Evolutionary conservation across 805 yeast genomes (phyloP), one percentile per base, ranked within the genome.

Genomic region (Kockiozyma suomiensis): DNA sequence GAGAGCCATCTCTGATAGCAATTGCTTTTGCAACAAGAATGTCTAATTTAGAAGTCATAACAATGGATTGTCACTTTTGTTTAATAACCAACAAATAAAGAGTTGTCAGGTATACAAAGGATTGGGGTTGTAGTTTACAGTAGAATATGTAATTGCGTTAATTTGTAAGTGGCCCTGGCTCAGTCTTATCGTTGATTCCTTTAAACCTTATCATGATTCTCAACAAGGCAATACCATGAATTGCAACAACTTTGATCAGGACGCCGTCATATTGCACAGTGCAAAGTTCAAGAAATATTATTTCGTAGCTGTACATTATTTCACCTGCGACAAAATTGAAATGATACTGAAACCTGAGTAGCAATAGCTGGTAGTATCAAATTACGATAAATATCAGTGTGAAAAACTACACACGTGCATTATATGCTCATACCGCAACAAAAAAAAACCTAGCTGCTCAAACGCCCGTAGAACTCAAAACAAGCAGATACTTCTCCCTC

Each of bases 1-100:
- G 41, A n/a, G 69, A 66, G 21, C 65, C 69, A 48, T 66, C 69
- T 5, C 69, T 59, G 49, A 66, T 54, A 5, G 59, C 51, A 40
- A 60, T 32, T 3, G 66, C 66, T 38, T 54, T 61, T 3, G 66
- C 64, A 25, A 63, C 65, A 12, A 58, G 56, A 1, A 48, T 40
- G 7, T 63, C 66, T 5, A 62, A 56, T 19, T 32, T 43, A 2
- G 66, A 42, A 15, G 35, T 7, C 43, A 37, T 49, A 12, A 15
- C 21, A 8, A 3, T 43, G 7, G n/a, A n/a, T n/a, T n/a, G n/a
- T n/a, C n/a, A n/a, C n/a, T 30, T 30, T 30, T 30, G 33, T 30
- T 30, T 7, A n/a, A n/a, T n/a, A n/a, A n/a, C n/a, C n/a, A n/a
- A n/a, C n/a, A n/a, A n/a, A n/a, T n/a, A n/a, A n/a, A n/a, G n/a